Base-by-base conservation (phyloP, 371 early-diverging fungal species). In the Mortierella sp. region DNA sequence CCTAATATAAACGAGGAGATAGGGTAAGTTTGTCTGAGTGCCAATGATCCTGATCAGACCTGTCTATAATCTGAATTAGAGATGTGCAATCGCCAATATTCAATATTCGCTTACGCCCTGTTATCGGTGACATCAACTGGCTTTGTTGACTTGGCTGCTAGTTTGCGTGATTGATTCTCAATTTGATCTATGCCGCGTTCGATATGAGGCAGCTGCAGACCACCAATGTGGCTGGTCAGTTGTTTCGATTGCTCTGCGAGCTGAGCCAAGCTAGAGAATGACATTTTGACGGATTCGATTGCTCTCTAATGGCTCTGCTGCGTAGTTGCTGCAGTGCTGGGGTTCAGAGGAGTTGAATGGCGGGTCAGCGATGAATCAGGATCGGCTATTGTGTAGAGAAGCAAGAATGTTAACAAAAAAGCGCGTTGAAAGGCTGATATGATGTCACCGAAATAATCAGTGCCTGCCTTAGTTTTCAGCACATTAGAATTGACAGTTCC, bases 181-280 rank as follows among this genome's bases (percentile, higher is more conserved):
- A 96, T 93, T 85, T 93, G 90, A 72, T 88, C 90, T 22, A 96
- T 85, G 58, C 91, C 92, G 37, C 95, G 89, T 58, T 93, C 87
- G 56, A 96, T 85, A 32, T 87, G 84, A 2, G 92, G 91, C 35
- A 89, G 75, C 42, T 86, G 87, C n/a, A 68, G 74, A 8, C 89
- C 82, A 19, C 75, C 66, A 58, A 91, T 87, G 76, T 93, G 90
- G 62, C 84, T 87, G n/a, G 92, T 93, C 17, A 95, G 88, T 47
- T 86, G 85, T 68, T 86, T 84, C 31, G 93, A 91, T 67, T 88
- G 86, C 79, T 92, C 89, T n/a, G 93, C 85, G 51, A 95, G 89
- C 54, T 85, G 83, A 62, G 83, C 79, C 60, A 89, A 70, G 6
- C 63, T 60, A 19, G 77, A 66, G 23, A 65, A 65, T 26, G 78